phyloP scores from a whole-genome alignment of 1,284 basidiomycete species.

The Waitea zeae region DNA sequence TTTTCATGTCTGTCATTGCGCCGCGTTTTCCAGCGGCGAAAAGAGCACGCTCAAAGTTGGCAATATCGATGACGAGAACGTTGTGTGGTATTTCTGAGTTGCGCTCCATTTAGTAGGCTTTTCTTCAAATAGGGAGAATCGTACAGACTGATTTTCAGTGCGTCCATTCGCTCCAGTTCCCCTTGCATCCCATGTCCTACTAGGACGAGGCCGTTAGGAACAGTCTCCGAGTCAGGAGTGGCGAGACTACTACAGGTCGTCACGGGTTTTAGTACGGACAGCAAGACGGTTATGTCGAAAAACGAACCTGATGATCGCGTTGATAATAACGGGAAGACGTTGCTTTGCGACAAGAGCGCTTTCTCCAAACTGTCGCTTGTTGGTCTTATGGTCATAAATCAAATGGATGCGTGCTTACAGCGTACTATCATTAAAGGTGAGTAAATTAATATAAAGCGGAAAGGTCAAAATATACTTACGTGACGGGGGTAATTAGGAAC shows the following conservation, averaged over 20 bases:
- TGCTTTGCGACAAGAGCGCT: conserved; percentile 54
- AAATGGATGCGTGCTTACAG: conserved; percentile 24
- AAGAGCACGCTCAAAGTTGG: conserved; percentile 39
- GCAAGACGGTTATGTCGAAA: too few species aligned
- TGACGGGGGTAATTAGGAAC: conserved; percentile 49
- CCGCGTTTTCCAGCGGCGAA: conserved; percentile 38
- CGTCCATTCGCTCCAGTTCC: conserved; percentile 42
- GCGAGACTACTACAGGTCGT: conserved; percentile 38
- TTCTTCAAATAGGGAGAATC: conserved; percentile 9
- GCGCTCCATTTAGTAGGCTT: neutral
- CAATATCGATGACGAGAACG: conserved; percentile 51
- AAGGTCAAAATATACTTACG: conserved; percentile 26
- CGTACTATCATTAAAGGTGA: conserved; percentile 28
- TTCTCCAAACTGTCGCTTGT: conserved; percentile 46
- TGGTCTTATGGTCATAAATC: conserved; percentile 9
- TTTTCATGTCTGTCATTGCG: conserved; percentile 37
- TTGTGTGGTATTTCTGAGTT: conserved; percentile 53
- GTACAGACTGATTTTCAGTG: conserved; percentile 57
- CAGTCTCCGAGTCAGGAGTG: conserved; percentile 63
- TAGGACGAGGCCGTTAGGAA: conserved; percentile 56
- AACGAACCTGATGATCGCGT: conserved; percentile 53
- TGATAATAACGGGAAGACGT: conserved; percentile 53
- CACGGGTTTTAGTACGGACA: neutral
- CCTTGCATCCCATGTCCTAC: conserved; percentile 48
- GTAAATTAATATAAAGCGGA: conserved; percentile 6